Conservation (phyloP, 805 yeast genomes). For the Lipomyces oligophaga region DNA sequence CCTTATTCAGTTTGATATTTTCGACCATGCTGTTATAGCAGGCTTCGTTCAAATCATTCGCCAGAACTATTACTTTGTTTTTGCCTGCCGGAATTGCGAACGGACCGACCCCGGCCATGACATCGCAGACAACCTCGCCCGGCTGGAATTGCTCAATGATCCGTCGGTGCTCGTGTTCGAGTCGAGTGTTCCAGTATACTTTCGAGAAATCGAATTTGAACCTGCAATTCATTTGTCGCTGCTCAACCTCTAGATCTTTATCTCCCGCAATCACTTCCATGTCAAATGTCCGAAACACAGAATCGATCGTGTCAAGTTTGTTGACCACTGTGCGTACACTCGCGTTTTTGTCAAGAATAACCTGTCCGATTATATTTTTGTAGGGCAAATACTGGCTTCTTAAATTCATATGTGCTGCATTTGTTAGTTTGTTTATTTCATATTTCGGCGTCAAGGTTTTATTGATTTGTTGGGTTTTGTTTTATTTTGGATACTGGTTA, state of each 20-base stretch:
- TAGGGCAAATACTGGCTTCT: slow-evolving; percentile 81
- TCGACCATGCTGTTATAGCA: slow-evolving; percentile 65
- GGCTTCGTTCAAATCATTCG: slow-evolving; percentile 91
- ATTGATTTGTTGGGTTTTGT: neutral
- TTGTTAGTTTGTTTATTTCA: neutral
- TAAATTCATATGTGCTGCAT: slow-evolving; percentile 75
- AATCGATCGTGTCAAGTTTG: slow-evolving; percentile 80
- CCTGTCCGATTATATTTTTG: slow-evolving; percentile 78
- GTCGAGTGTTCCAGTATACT: slow-evolving; percentile 96
- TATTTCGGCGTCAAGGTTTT: neutral
- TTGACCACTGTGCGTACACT: slow-evolving; percentile 85
- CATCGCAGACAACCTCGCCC: slow-evolving; percentile 84
- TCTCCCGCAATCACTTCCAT: slow-evolving; percentile 94
- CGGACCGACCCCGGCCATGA: slow-evolving; percentile 98
- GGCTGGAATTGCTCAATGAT: slow-evolving; percentile 56
- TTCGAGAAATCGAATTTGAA: slow-evolving; percentile 86
- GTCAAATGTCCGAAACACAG: slow-evolving; percentile 83
- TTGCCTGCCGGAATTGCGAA: slow-evolving; percentile 95
- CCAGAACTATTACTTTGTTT: slow-evolving; percentile 72
- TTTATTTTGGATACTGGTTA: neutral
- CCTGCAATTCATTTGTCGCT: slow-evolving; percentile 73
- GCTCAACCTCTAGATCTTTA: slow-evolving; percentile 64
- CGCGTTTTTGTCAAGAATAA: slow-evolving; percentile 81
- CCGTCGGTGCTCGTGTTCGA: slow-evolving; percentile 90
- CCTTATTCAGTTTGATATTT: slow-evolving; percentile 65